A percentile compares a stretch with the other conserved stretches of the same genome.
These are phyloP conservation scores for Podaxis sp. DNA, from an alignment of 768 basidiomycete species.

Conservation along the genomic window DNA sequence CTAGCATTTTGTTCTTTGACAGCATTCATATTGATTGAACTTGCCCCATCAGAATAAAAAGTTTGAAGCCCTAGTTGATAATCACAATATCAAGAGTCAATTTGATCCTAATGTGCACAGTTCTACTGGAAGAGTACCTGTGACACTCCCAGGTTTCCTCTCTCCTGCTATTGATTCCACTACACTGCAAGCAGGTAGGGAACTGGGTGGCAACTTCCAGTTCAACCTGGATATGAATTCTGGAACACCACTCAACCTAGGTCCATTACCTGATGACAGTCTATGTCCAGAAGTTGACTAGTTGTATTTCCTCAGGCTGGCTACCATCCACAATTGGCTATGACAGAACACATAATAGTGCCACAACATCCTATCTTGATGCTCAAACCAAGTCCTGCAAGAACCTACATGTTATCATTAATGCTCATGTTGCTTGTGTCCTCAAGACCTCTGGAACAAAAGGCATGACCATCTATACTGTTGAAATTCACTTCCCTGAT, in stretches of 20 bases:
- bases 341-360: conserved; percentile 23
- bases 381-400: conserved; percentile 20
- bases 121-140: conserved; percentile 18
- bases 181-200: conserved; percentile 19
- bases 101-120: conserved; percentile 23
- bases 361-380: conserved; percentile 26
- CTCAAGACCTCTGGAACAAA: background rate
- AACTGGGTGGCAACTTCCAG: conserved; percentile 15
- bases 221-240: conserved; percentile 18
- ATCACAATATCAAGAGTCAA: conserved; percentile 21
- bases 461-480: conserved; percentile 7
- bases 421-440: conserved; percentile 27
- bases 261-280: background rate
- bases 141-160: conserved; percentile 19
- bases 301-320: conserved; percentile 18
- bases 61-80: conserved; percentile 20
- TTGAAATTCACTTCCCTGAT: conserved; percentile 9
- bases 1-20: background rate
- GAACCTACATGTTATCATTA: conserved; percentile 32
- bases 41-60: conserved; percentile 15
- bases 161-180: conserved; percentile 19
- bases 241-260: conserved; percentile 13
- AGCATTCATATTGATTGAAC: conserved; percentile 15
- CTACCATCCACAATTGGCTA: conserved; percentile 22
- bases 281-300: background rate